Evolutionary conservation across 345 rosid genomes (phyloP).

Genomic region (Salix udensis): DNA sequence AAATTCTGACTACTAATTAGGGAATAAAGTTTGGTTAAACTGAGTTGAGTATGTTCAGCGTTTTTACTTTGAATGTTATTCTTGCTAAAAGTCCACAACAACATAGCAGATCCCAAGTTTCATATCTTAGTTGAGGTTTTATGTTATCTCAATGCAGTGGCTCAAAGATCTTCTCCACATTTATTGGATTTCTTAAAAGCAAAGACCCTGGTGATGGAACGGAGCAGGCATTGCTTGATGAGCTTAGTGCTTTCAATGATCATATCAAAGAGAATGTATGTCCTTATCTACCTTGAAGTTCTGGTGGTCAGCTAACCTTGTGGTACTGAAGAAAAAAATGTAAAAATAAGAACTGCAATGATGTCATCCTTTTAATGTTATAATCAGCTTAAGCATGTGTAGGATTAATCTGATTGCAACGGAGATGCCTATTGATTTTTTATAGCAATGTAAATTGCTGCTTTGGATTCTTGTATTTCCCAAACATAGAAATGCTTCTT

Average conservation of each 20-base stretch:
- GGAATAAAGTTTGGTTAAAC: too few relatives aligned
- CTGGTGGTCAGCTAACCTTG: neutral
- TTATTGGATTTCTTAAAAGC: slow-evolving; percentile 88
- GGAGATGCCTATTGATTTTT: neutral
- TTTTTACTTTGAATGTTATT: neutral
- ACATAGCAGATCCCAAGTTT: neutral
- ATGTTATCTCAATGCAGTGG: slow-evolving; percentile 44
- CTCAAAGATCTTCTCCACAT: slow-evolving; percentile 80
- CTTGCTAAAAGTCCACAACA: neutral
- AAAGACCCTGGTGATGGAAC: slow-evolving; percentile 79
- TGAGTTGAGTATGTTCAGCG: too few relatives aligned
- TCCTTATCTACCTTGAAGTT: slow-evolving; percentile 4
- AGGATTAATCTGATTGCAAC: neutral
- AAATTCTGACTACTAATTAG: too few relatives aligned
- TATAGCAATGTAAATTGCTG: neutral
- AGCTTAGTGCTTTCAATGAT: slow-evolving; percentile 61
- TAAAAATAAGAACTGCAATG: neutral
- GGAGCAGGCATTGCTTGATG: slow-evolving; percentile 65
- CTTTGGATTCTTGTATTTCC: neutral
- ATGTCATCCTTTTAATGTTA: neutral
- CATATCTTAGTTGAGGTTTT: neutral
- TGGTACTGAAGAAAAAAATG: neutral
- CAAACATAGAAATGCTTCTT: neutral
- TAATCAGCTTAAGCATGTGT: too few relatives aligned
- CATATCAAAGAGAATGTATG: slow-evolving; percentile 61